phyloP scores from a whole-genome alignment of 2,329 filamentous ascomycete species.

The Onygenales sp. region DNA sequence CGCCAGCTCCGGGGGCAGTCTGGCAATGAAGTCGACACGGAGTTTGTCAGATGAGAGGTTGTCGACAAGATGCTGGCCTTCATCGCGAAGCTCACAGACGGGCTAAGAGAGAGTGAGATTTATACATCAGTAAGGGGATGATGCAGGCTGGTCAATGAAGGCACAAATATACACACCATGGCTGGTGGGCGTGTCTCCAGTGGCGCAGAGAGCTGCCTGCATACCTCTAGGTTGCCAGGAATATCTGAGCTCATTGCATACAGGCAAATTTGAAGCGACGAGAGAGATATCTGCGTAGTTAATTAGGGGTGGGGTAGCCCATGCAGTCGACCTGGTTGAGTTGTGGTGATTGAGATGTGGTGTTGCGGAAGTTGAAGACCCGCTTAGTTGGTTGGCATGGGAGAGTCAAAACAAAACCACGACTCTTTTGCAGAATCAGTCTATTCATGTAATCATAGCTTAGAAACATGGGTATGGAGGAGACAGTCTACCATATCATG shows the following conservation, averaged over 20 bases:
- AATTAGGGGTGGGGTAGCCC: too few relatives aligned
- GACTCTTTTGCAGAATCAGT: too few relatives aligned
- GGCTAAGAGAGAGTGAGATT: conserved; percentile 8
- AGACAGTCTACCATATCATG: too few relatives aligned
- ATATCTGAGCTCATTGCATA: neutral
- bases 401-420: too few relatives aligned
- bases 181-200: conserved; percentile 14
- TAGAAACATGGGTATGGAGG: too few relatives aligned
- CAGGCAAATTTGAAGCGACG: too few relatives aligned
- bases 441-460: too few relatives aligned
- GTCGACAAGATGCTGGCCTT: conserved; percentile 25
- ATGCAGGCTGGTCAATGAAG: conserved; percentile 4
- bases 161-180: conserved; percentile 8
- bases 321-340: too few relatives aligned
- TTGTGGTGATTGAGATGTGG: too few relatives aligned
- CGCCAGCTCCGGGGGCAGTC: conserved; percentile 23
- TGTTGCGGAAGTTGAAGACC: too few relatives aligned
- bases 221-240: conserved; percentile 6
- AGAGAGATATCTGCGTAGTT: too few relatives aligned
- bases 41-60: conserved; percentile 14
- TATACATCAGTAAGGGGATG: neutral
- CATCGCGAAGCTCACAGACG: conserved; percentile 16
- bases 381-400: too few relatives aligned
- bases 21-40: conserved; percentile 23
- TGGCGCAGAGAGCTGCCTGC: conserved; percentile 14